Evolutionary conservation across 257 asterid genomes (phyloP).

Genomic region (Solanum peruvianum): DNA sequence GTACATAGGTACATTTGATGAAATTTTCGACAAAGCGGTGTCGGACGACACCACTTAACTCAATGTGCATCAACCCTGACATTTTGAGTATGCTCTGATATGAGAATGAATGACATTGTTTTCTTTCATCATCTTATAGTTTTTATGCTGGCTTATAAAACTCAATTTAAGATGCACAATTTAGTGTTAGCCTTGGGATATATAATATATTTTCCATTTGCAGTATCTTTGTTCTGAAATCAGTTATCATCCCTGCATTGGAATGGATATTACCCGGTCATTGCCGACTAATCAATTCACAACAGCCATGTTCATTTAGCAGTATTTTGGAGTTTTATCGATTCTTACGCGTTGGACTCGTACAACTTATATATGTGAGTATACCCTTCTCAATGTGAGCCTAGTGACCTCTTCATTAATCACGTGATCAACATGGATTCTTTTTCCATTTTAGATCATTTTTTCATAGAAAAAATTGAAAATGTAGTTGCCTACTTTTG

Average conservation of each 20-base stretch:
- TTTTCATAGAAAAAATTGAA: not conserved
- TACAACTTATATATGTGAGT: slow-evolving; percentile 88
- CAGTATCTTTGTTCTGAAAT: slow-evolving; percentile 76
- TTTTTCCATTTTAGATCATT: not conserved
- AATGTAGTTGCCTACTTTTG: not conserved
- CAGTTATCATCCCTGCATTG: slow-evolving; percentile 60
- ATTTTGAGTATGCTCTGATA: not conserved
- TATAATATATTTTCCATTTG: slow-evolving; percentile 6
- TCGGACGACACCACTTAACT: not conserved
- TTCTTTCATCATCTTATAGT: not conserved
- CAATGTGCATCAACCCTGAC: not conserved
- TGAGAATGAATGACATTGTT: not conserved
- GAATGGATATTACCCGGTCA: slow-evolving; percentile 76
- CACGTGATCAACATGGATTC: not conserved
- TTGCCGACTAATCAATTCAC: slow-evolving; percentile 22
- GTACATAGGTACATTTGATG: not conserved
- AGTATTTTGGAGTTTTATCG: slow-evolving; percentile 60
- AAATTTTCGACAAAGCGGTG: not conserved
- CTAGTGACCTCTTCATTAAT: not conserved
- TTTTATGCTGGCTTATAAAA: not conserved
- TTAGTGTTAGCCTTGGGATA: not conserved
- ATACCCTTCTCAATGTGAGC: not conserved
- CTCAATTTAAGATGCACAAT: not conserved
- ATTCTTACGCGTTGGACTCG: slow-evolving; percentile 53
- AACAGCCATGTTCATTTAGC: slow-evolving; percentile 36